Percentiles rank a stretch among this genome's conserved stretches.
phyloP scores from a whole-genome alignment of 345 rosid species.

The Salix exigua region DNA sequence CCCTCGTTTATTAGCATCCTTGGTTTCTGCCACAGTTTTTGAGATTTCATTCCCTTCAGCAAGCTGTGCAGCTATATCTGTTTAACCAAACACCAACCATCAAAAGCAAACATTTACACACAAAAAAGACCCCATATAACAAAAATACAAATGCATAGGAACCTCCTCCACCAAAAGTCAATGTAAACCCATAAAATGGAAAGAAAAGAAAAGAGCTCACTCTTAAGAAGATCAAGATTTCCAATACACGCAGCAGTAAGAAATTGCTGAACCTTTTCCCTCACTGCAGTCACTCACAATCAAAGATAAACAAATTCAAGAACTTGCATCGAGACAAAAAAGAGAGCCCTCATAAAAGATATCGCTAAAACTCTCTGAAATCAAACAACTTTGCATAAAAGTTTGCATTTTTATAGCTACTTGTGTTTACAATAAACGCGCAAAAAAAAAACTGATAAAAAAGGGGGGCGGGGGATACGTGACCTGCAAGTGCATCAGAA shows the following conservation, averaged over 20 bases:
- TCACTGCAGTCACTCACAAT: conserved; percentile 34
- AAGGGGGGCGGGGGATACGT: conserved; percentile 14
- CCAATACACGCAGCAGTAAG: conserved; percentile 70
- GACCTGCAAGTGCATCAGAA: conserved; percentile 80
- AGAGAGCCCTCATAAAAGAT: background rate
- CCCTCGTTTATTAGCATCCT: conserved; percentile 89
- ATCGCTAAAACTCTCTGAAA: background rate
- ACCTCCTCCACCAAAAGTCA: background rate
- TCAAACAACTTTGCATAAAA: too few relatives aligned
- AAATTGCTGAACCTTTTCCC: conserved; percentile 67
- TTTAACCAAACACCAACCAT: conserved; percentile 11
- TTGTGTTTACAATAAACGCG: background rate
- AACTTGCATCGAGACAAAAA: background rate
- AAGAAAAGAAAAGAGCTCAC: conserved; percentile 38
- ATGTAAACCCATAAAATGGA: background rate
- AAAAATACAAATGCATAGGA: background rate
- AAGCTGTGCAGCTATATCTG: conserved; percentile 66
- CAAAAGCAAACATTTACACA: background rate
- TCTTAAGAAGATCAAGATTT: conserved; percentile 78
- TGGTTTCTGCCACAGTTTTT: conserved; percentile 64
- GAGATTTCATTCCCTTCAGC: conserved; percentile 72
- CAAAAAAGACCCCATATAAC: background rate
- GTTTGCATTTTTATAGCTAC: background rate
- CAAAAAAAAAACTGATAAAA: background rate
- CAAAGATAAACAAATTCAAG: conserved; percentile 8